phyloP scores from a whole-genome alignment of 257 asterid species.

The Plantago major region DNA sequence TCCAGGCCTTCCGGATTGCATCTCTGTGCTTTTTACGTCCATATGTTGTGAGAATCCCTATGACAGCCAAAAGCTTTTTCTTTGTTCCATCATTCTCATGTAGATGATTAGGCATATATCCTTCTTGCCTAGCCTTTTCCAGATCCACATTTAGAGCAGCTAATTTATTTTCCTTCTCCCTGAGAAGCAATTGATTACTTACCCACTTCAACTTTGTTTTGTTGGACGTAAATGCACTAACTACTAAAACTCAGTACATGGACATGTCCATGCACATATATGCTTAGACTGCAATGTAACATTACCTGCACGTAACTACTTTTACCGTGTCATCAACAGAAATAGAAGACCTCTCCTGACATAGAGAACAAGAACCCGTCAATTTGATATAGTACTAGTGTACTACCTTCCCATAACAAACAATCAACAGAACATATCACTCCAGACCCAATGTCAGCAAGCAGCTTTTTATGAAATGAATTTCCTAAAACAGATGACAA shows the following conservation, averaged over 20 bases:
- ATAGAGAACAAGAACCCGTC: conserved; percentile 22
- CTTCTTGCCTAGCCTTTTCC: conserved; percentile 74
- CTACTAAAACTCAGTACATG: conserved; percentile 1
- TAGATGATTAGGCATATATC: conserved; percentile 49
- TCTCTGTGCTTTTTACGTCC: conserved; percentile 77
- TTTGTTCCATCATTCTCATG: conserved; percentile 41
- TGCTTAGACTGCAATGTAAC: conserved; percentile 2
- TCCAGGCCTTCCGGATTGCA: conserved; percentile 90
- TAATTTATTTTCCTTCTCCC: conserved; percentile 73
- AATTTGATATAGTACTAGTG: not conserved
- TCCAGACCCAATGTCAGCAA: not conserved
- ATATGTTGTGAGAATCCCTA: conserved; percentile 73
- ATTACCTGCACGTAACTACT: conserved; percentile 74
- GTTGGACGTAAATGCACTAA: conserved; percentile 10
- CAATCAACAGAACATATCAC: not conserved
- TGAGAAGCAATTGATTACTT: conserved; percentile 33
- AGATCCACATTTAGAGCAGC: conserved; percentile 61
- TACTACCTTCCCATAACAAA: not conserved
- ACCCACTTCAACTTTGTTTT: conserved; percentile 11
- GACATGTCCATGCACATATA: not conserved
- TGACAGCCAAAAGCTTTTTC: conserved; percentile 67
- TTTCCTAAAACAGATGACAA: not conserved
- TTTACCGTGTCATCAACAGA: conserved; percentile 77
- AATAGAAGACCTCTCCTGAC: conserved; percentile 65
- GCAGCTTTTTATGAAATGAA: not conserved